A percentile compares a stretch with the other conserved stretches of the same genome.
Evolutionary conservation across 371 early-diverging fungal genomes (phyloP).

Genomic region (Apophysomyces elegans): DNA sequence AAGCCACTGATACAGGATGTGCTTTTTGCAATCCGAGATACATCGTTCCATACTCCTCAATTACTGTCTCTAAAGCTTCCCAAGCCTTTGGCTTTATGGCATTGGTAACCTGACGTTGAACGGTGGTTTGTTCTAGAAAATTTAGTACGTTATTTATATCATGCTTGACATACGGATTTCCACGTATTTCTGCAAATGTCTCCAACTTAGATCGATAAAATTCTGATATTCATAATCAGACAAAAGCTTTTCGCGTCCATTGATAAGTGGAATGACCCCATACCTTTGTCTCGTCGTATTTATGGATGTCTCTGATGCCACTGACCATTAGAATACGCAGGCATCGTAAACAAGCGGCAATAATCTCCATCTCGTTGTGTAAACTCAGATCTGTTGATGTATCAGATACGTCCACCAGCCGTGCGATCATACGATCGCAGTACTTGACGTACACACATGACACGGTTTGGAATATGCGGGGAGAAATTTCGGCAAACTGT

Average conservation of each 20-base stretch:
- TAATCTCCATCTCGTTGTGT: conserved; percentile 49
- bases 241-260: not conserved
- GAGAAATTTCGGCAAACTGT: conserved; percentile 71
- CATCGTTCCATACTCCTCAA: conserved; percentile 82
- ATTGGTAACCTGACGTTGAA: conserved; percentile 14
- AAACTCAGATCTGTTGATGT: not conserved
- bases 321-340: conserved; percentile 73
- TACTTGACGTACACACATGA: conserved; percentile 62
- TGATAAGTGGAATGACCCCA: not conserved
- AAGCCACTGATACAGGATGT: conserved; percentile 74
- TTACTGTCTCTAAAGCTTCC: conserved; percentile 48
- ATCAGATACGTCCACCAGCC: conserved; percentile 11
- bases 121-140: not conserved
- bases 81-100: not conserved
- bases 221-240: conserved; percentile 23
- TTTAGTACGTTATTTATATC: too few relatives aligned
- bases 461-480: conserved; percentile 63
- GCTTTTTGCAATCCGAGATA: conserved; percentile 75
- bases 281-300: conserved; percentile 63
- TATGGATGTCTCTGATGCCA: conserved; percentile 74
- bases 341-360: conserved; percentile 68
- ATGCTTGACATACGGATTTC: conserved; percentile 46
- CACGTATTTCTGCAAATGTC: conserved; percentile 66
- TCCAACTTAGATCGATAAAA: conserved; percentile 55
- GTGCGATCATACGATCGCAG: conserved; percentile 40